Evolutionary conservation across 192 early-diverging fungal genomes (phyloP), one percentile per base, ranked within the genome.

Genomic region (Podila verticillata): DNA sequence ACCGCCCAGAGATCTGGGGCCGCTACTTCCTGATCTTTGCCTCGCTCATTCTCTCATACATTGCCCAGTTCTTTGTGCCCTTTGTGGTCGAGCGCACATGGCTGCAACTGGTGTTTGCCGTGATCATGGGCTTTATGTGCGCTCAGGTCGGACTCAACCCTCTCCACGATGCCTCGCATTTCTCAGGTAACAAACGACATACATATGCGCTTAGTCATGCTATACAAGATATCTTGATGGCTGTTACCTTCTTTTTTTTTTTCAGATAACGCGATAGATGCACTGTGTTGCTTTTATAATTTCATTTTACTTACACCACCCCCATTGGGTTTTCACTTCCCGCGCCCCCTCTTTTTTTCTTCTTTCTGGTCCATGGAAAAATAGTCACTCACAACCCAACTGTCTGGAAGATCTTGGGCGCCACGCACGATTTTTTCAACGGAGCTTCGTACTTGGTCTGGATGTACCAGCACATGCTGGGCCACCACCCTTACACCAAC

Each of bases 401-500:
- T 19, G 75, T 89, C 9, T 89, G 88, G 88, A 85, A 82, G 26
- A 70, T 85, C 28, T 57, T 89, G 48, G 85, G 87, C 22, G 83
- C 88, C 32, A 86, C 84, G 22, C 88, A 89, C 61, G 88, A 89
- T 56, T 88, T 89, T 68, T 73, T 88, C 61, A 89, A 89, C 69
- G 88, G 88, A 20, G 72, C 85, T 5, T 88, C 87, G 30, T 84
- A 85, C 64, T 72, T 89, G 9, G 79, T 86, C 13, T 89, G 88
- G 88, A 72, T 82, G 68, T 89, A 89, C 67, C 88, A 89, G 68
- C 88, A 89, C 65, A 77, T 81, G 70, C 65, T 89, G 13, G 88
- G 88, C 7, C 88, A 89, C 62, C 88, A 89, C 63, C 83, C 86
- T 24, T 89, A 88, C 60, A 89, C 88, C 60, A 89, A 89, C 66